Base-by-base conservation (phyloP, 2,329 filamentous ascomycete genomes). In the Apiospora rasikravindrae region DNA sequence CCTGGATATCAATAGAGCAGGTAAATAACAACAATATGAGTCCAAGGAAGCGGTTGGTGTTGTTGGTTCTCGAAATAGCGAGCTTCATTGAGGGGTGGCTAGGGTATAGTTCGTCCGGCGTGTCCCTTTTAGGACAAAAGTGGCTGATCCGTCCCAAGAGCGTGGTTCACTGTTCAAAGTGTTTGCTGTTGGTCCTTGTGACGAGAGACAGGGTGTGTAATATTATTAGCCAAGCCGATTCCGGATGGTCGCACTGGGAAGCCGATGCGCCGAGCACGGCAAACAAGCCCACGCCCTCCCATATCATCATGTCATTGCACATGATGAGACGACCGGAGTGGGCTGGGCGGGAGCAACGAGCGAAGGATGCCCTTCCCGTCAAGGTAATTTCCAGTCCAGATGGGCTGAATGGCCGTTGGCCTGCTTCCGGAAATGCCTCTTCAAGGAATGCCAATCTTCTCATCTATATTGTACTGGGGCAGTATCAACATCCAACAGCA, bases 61-160 rank as follows among this genome's bases (percentile, higher is more conserved):
- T 64, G 33, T 64, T 64, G 57, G 57, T 64, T 64, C 33, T 37
- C 33, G 57, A 64, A 64, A 64, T 64, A 64, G 57, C 57, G 33
- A 40, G 57, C 33, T 40, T 40, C 40, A 24, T 64, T 37, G 57
- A 24, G 19, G 19, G 33, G 57, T 64, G 33, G 57, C 57, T 64
- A 64, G 57, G 53, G 57, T 49, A 24, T 57, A 40, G 19, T 40
- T 64, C 29, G 22, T 22, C 53, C 33, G 57, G 57, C 19, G 11
- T 14, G 57, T 40, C 22, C 33, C 33, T 40, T 40, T 40, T 14
- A 3, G 57, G 57, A 14, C 57, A 64, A 8, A 24, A 24, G 57
- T 64, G 57, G 57, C 57, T 64, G 57, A 64, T 64, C 57, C 29
- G 40, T 40, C 57, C 57, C 57, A 64, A 40, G 33, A 40, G 57